A percentile compares a stretch with the other conserved stretches of the same genome.
phyloP scores from a whole-genome alignment of 2,329 filamentous ascomycete genomes.

The Epichloe glyceriae region DNA sequence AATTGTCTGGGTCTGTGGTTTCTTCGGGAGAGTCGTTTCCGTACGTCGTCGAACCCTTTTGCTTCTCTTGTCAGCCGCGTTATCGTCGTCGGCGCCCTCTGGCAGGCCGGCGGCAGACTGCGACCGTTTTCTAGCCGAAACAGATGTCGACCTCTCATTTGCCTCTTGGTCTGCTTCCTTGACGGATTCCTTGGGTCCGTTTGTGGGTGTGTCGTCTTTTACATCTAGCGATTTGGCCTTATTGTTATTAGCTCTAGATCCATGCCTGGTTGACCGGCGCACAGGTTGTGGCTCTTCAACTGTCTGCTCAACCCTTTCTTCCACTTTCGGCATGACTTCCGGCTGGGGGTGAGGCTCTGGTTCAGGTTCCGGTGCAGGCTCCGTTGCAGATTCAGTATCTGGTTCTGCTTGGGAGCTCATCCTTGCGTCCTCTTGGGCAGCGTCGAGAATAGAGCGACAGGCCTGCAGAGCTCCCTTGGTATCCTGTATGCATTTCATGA shows the following conservation, averaged over 20 bases:
- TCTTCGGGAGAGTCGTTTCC: constrained; percentile 42
- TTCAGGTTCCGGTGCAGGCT: not conserved
- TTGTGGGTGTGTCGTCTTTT: constrained; percentile 13
- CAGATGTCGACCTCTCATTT: constrained; percentile 25
- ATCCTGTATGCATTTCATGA: constrained; percentile 21
- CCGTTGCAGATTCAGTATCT: not conserved
- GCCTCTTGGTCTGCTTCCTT: constrained; percentile 18
- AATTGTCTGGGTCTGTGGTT: constrained; percentile 35
- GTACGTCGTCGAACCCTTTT: constrained; percentile 45
- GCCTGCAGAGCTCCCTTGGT: constrained; percentile 15
- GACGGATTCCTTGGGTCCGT: constrained; percentile 10
- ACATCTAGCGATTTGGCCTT: constrained; percentile 3
- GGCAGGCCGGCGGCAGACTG: constrained; percentile 47
- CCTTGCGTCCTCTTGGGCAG: constrained; percentile 8
- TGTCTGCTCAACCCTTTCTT: constrained; percentile 2
- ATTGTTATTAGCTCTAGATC: not conserved
- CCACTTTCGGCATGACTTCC: not conserved
- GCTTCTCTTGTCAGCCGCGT: constrained; percentile 45
- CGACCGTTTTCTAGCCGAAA: constrained; percentile 43
- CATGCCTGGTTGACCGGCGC: constrained; percentile 6
- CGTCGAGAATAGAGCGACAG: constrained; percentile 17
- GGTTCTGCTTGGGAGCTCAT: constrained; percentile 4
- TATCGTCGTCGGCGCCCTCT: constrained; percentile 44
- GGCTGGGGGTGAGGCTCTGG: not conserved
- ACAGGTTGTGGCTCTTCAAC: constrained; percentile 3